Evolutionary conservation across 1,284 basidiomycete species (phyloP).

Genomic region (Leccinum fuscescens): DNA sequence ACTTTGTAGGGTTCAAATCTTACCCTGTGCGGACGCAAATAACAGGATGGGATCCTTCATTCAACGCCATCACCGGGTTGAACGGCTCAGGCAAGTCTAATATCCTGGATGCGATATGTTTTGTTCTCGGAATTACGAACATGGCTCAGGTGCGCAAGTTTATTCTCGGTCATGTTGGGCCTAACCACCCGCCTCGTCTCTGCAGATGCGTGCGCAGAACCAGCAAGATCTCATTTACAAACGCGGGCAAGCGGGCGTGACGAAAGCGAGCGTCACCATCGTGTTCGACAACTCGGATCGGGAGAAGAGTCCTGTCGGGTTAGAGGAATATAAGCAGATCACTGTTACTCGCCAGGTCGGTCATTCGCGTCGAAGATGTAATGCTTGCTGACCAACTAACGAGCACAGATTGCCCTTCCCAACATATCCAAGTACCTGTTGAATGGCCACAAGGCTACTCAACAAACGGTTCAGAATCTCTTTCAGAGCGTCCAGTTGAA

Average conservation of each 20-base stretch:
- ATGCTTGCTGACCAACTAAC: conserved; percentile 5
- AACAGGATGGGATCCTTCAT: conserved; percentile 92
- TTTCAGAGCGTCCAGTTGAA: conserved; percentile 99
- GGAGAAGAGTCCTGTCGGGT: conserved; percentile 82
- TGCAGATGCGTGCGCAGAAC: conserved; percentile 91
- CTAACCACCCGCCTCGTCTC: neutral
- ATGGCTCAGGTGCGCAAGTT: conserved; percentile 67
- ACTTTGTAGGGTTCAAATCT: conserved; percentile 82
- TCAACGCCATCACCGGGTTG: conserved; percentile 96
- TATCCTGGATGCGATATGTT: conserved; percentile 93
- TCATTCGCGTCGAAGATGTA: conserved; percentile 9
- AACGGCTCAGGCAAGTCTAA: conserved; percentile 97
- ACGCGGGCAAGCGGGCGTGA: conserved; percentile 95
- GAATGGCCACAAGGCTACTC: conserved; percentile 94
- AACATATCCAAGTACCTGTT: conserved; percentile 96
- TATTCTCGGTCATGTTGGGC: neutral
- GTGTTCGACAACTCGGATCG: conserved; percentile 99
- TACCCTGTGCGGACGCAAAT: conserved; percentile 95
- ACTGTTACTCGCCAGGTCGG: conserved; percentile 94
- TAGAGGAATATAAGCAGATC: conserved; percentile 84
- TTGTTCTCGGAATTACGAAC: conserved; percentile 95
- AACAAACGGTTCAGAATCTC: conserved; percentile 86
- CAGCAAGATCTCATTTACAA: conserved; percentile 98
- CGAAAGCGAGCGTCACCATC: conserved; percentile 97
- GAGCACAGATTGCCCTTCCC: conserved; percentile 79